These are phyloP conservation scores for Boletus coccyginus DNA, from an alignment of 768 basidiomycete species.

Conservation along the genomic window DNA sequence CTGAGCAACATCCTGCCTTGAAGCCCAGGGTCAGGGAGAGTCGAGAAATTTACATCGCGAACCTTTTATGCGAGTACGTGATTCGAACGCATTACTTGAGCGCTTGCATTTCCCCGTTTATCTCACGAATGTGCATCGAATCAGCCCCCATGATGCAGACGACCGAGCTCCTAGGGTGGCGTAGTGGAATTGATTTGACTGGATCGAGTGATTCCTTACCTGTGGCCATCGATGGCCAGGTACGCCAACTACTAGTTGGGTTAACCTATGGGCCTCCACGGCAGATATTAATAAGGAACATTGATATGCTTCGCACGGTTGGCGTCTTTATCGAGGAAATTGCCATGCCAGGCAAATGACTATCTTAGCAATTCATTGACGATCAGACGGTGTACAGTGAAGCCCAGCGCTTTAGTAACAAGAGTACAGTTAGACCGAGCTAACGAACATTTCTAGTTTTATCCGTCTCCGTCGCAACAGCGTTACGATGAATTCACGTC, in stretches of 20 bases:
- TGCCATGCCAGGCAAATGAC: constrained; percentile 7
- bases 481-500: neutral
- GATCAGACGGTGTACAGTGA: constrained; percentile 3
- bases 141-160: neutral
- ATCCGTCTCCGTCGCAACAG: constrained; percentile 1
- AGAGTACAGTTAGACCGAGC: constrained; percentile 12
- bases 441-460: constrained; percentile 8
- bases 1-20: constrained; percentile 11
- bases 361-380: constrained; percentile 10
- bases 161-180: neutral
- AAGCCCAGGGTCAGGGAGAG: neutral
- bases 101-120: neutral
- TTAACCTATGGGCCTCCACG: no score
- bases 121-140: constrained; percentile 23
- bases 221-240: neutral
- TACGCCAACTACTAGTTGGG: no score
- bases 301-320: neutral
- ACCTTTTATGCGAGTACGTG: constrained; percentile 8
- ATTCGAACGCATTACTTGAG: neutral
- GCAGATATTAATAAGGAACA: neutral
- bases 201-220: neutral
- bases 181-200: neutral
- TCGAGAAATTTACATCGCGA: neutral
- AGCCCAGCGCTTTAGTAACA: neutral
- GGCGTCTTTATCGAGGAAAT: neutral